These are phyloP conservation scores for Pistacia integerrima DNA, from an alignment of 345 rosid genomes.

Conservation along the genomic window DNA sequence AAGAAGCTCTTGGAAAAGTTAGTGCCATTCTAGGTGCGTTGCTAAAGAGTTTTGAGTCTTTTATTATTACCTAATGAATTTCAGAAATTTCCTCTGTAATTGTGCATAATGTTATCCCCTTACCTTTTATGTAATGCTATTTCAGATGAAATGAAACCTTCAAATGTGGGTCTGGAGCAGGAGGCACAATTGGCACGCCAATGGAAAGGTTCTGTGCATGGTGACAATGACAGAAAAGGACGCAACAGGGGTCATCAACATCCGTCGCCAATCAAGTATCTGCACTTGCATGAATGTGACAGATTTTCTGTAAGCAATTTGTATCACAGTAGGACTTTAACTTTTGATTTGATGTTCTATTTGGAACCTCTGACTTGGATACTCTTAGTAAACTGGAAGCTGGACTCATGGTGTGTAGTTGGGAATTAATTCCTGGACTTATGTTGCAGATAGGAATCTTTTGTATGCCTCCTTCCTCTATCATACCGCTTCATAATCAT, in stretches of 20 bases:
- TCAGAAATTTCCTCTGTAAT: not conserved
- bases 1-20: conserved; percentile 37
- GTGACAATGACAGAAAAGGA: conserved; percentile 17
- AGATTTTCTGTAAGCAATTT: conserved; percentile 77
- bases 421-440: conserved; percentile 11
- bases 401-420: not conserved
- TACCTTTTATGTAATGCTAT: conserved; percentile 17
- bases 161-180: conserved; percentile 93
- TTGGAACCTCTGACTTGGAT: not conserved
- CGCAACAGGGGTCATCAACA: conserved; percentile 68
- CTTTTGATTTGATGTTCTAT: not conserved
- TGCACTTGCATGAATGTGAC: conserved; percentile 89
- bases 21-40: conserved; percentile 35
- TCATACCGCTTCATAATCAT: conserved; percentile 96
- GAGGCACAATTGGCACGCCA: conserved; percentile 78
- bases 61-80: not conserved
- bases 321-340: not conserved
- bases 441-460: conserved; percentile 83
- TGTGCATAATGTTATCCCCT: no score
- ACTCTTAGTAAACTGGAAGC: not conserved
- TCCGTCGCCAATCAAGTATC: conserved; percentile 72
- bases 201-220: conserved; percentile 59
- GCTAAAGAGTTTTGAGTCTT: not conserved
- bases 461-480: conserved; percentile 87
- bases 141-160: conserved; percentile 75